Evolutionary conservation across 805 yeast species (phyloP).

Genomic region (Ogataea allantospora): DNA sequence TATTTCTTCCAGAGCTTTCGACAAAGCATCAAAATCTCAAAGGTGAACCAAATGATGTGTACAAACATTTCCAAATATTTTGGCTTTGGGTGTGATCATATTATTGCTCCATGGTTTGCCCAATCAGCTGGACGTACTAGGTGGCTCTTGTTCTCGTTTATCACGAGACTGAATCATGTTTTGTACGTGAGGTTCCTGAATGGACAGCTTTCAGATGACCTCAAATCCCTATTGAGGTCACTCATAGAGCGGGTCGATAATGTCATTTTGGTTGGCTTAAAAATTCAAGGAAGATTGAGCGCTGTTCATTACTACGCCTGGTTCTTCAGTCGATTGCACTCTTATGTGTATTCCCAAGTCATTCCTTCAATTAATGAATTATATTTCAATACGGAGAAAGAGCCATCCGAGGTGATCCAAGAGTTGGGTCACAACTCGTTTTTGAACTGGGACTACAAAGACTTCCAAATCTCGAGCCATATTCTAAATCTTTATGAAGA

Average conservation of each 20-base stretch:
- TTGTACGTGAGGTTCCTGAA: slow-evolving; percentile 10
- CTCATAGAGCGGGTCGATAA: neutral
- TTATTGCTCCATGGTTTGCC: slow-evolving; percentile 39
- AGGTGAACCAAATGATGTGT: slow-evolving; percentile 34
- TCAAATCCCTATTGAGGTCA: slow-evolving; percentile 1
- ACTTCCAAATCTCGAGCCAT: neutral
- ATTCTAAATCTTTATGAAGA: neutral
- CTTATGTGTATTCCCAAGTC: slow-evolving; percentile 13
- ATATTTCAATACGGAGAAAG: slow-evolving; percentile 11
- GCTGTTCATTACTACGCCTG: slow-evolving; percentile 26
- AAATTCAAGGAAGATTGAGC: slow-evolving; percentile 10
- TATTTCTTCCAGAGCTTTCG: slow-evolving; percentile 35
- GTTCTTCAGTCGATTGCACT: slow-evolving; percentile 20
- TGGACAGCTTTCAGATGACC: slow-evolving; percentile 11
- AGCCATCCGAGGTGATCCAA: slow-evolving; percentile 3
- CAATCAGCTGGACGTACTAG: slow-evolving; percentile 11
- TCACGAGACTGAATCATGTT: slow-evolving; percentile 17
- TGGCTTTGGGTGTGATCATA: slow-evolving; percentile 41
- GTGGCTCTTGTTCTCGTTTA: slow-evolving; percentile 6
- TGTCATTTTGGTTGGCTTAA: neutral
- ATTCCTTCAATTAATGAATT: slow-evolving; percentile 2
- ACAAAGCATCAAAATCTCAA: slow-evolving; percentile 32
- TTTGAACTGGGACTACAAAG: neutral
- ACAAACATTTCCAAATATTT: slow-evolving; percentile 36
- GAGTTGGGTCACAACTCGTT: neutral